These are phyloP conservation scores for Strobilomyces confusus DNA, from an alignment of 768 basidiomycete genomes.

Conservation along the genomic window DNA sequence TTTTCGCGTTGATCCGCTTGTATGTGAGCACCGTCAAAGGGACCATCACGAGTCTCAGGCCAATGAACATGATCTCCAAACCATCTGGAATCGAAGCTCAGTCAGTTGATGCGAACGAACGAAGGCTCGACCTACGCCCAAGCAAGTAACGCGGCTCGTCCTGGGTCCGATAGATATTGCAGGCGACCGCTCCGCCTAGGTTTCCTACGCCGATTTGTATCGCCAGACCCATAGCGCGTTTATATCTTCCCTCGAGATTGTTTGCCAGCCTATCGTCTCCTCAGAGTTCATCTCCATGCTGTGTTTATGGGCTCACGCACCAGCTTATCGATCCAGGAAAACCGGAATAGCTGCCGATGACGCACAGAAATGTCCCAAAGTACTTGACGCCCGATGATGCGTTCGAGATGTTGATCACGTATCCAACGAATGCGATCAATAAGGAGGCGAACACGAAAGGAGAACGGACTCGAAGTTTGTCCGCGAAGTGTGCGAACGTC, in stretches of 20 bases:
- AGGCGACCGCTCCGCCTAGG: background rate
- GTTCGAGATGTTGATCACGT: constrained; percentile 1
- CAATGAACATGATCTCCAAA: constrained; percentile 1
- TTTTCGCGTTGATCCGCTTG: background rate
- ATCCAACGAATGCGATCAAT: background rate
- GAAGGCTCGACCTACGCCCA: background rate
- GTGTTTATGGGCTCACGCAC: background rate
- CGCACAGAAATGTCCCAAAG: constrained; percentile 1
- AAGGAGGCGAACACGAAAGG: background rate
- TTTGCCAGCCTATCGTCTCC: background rate
- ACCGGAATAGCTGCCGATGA: background rate
- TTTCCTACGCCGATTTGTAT: constrained; percentile 1
- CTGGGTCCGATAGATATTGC: background rate
- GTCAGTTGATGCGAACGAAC: background rate
- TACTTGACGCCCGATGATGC: background rate
- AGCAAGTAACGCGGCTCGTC: background rate
- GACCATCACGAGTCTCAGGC: background rate
- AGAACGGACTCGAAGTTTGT: constrained; percentile 1
- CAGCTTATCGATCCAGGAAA: constrained; percentile 1
- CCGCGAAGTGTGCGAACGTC: background rate
- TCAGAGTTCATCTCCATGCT: background rate
- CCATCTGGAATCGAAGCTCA: background rate
- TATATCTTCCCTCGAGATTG: constrained; percentile 1
- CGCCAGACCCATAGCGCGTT: background rate
- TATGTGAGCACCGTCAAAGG: background rate